Base-by-base conservation (phyloP, 2,329 filamentous ascomycete genomes). In the Xylariaceae sp. region DNA sequence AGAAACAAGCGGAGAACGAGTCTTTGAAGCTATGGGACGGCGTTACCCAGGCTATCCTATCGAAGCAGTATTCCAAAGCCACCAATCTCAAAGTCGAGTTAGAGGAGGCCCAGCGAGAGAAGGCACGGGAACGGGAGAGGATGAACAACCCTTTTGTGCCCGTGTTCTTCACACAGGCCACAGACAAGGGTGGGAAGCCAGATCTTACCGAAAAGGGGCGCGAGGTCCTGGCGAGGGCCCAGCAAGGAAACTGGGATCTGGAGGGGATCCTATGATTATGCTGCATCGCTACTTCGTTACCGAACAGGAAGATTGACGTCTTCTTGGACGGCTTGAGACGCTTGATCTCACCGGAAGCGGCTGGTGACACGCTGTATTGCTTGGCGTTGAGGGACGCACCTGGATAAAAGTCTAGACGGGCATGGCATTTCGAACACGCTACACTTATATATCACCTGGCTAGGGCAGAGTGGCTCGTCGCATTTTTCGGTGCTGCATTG, bases 81-180 rank as follows among this genome's bases (percentile, higher is more conserved):
- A 98, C 92, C 15, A 78, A 76, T 14, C 68, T 92, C 46, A 98
- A 98, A 69, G 79, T 88, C 44, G 88, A 94, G 54, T 77, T 98
- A 9, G 92, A 98, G 63, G 92, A 98, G 62, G 73, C 74, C 30
- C 92, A 98, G 66, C 75, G 92, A 21, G 77, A 85, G 54, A 90
- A 87, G 65, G 89, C 87, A 1, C 80, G 87, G 16, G 80, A 90
- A 58, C 74, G 92, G 30, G 84, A 90, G 58, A 73, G 73, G 31
- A 74, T 73, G 11, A 76, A 80, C 9, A 73, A 76, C 42, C 74
- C 78, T 23, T 98, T 86, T 81, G 71, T 81, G 50, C 92, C 92
- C n/a, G 73, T 88, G 30, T 98, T 94, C 66, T 98, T 98, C 64
- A 80, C 68, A 51, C 71, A 76, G 54, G 64, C 67, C 38, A 70